A percentile compares a stretch with the other conserved stretches of the same genome.
phyloP scores from a whole-genome alignment of 1,284 basidiomycete species.

The Marasmius oreades region DNA sequence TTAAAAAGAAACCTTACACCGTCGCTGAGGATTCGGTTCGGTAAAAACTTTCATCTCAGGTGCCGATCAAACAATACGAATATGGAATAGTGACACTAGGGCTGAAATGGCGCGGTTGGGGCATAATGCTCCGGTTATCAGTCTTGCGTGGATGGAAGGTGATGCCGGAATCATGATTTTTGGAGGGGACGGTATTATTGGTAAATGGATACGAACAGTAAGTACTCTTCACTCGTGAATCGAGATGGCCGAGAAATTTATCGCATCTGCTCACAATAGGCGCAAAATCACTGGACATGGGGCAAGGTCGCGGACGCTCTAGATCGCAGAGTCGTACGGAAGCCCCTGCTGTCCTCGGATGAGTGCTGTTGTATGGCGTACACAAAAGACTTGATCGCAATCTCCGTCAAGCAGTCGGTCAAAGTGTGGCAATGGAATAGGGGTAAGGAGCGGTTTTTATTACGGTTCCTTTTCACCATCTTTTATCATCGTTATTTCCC shows the following conservation, averaged over 20 bases:
- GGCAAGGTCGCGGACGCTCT: constrained; percentile 45
- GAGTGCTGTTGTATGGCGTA: constrained; percentile 54
- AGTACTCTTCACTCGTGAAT: constrained; percentile 20
- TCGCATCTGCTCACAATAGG: constrained; percentile 29
- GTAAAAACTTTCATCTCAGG: constrained; percentile 27
- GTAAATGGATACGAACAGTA: constrained; percentile 55
- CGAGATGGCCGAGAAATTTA: background rate
- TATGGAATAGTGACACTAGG: constrained; percentile 43
- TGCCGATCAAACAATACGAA: constrained; percentile 53
- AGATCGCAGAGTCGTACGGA: background rate
- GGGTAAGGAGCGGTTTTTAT: constrained; percentile 34
- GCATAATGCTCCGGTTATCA: constrained; percentile 38
- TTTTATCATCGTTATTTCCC: background rate
- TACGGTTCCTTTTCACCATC: background rate
- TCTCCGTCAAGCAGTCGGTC: constrained; percentile 53
- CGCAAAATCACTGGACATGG: constrained; percentile 54
- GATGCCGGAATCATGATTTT: constrained; percentile 52
- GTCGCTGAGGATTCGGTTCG: too few relatives aligned
- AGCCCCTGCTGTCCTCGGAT: constrained; percentile 22
- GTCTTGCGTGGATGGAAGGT: constrained; percentile 53
- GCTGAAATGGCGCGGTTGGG: constrained; percentile 41
- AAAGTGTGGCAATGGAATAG: constrained; percentile 62
- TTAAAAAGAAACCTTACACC: constrained; percentile 2
- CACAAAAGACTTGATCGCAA: constrained; percentile 52
- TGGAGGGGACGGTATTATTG: constrained; percentile 51